Percentiles rank a stretch among this genome's conserved stretches.
Evolutionary conservation across 495 filamentous ascomycete species (phyloP).

Genomic region (Trichoderma erinaceum): DNA sequence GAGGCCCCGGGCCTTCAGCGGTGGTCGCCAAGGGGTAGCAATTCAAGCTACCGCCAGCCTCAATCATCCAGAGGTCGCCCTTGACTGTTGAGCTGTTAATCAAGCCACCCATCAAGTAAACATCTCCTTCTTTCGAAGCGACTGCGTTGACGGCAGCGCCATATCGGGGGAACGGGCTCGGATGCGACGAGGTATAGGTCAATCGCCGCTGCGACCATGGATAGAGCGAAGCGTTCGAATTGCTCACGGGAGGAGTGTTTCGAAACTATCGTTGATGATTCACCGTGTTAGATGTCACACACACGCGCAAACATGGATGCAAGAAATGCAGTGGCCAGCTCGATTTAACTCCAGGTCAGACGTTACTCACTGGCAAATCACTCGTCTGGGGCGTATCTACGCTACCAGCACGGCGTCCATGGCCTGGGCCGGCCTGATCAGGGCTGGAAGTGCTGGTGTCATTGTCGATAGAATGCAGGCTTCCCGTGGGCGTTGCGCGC

Average conservation of each 20-base stretch:
- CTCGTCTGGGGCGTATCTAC: constrained; percentile 24
- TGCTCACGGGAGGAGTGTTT: constrained; percentile 33
- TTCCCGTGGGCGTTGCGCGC: constrained; percentile 49
- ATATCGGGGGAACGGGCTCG: constrained; percentile 92
- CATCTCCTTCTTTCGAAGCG: constrained; percentile 91
- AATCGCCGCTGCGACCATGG: constrained; percentile 92
- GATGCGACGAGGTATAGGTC: constrained; percentile 74
- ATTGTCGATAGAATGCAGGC: constrained; percentile 45
- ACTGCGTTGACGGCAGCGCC: constrained; percentile 91
- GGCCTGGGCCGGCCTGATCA: constrained; percentile 32
- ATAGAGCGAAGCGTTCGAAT: constrained; percentile 62
- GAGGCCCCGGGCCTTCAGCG: constrained; percentile 86
- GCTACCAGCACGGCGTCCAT: constrained; percentile 21
- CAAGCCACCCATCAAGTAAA: constrained; percentile 96
- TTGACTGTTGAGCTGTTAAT: constrained; percentile 92
- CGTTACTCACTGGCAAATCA: constrained; percentile 45
- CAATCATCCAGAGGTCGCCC: constrained; percentile 96
- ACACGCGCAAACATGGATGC: neutral
- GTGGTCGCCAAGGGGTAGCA: constrained; percentile 90
- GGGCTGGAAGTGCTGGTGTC: constrained; percentile 45
- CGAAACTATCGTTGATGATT: constrained; percentile 39
- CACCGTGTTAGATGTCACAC: constrained; percentile 13
- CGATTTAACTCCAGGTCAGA: neutral
- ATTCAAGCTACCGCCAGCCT: constrained; percentile 77
- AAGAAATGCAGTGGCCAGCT: constrained; percentile 17